phyloP scores from a whole-genome alignment of 805 yeast genomes.

The Nakazawaea sp. region DNA sequence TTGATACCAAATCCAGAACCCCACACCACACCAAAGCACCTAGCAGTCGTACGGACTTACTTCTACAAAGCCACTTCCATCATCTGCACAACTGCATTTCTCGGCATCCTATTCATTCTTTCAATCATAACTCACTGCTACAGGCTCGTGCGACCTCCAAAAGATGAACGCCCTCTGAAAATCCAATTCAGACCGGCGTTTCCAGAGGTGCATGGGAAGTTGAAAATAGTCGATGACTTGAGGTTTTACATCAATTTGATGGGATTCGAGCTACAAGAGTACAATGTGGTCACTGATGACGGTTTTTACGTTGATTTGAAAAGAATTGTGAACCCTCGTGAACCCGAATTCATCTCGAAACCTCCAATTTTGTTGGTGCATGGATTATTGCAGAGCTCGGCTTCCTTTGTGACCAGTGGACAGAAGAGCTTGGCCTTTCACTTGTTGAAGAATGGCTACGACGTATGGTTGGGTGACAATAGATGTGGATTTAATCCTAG shows the following conservation, averaged over 20 bases:
- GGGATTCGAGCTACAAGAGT: slow-evolving; percentile 53
- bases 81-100: slow-evolving; percentile 6
- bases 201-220: slow-evolving; percentile 1
- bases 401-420: slow-evolving; percentile 82
- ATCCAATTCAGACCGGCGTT: slow-evolving; percentile 1
- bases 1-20: slow-evolving; percentile 9
- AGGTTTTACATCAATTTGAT: slow-evolving; percentile 60
- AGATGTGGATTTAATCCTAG: slow-evolving; percentile 77
- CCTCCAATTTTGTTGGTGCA: slow-evolving; percentile 73
- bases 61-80: slow-evolving; percentile 6
- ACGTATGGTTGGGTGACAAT: slow-evolving; percentile 90
- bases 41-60: slow-evolving; percentile 2
- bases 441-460: slow-evolving; percentile 52
- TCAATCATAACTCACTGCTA: slow-evolving; percentile 2
- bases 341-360: slow-evolving; percentile 21
- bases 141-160: neutral
- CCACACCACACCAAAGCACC: slow-evolving; percentile 6
- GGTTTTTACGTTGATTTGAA: slow-evolving; percentile 69
- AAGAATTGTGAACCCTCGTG: slow-evolving; percentile 48
- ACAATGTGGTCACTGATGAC: slow-evolving; percentile 64
- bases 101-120: slow-evolving; percentile 1
- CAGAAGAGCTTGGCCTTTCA: slow-evolving; percentile 65
- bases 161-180: neutral
- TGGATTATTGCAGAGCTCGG: slow-evolving; percentile 84
- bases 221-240: slow-evolving; percentile 37